A percentile compares a stretch with the other conserved stretches of the same genome.
phyloP scores from a whole-genome alignment of 306 rosid species.

The Canavalia gladiata region DNA sequence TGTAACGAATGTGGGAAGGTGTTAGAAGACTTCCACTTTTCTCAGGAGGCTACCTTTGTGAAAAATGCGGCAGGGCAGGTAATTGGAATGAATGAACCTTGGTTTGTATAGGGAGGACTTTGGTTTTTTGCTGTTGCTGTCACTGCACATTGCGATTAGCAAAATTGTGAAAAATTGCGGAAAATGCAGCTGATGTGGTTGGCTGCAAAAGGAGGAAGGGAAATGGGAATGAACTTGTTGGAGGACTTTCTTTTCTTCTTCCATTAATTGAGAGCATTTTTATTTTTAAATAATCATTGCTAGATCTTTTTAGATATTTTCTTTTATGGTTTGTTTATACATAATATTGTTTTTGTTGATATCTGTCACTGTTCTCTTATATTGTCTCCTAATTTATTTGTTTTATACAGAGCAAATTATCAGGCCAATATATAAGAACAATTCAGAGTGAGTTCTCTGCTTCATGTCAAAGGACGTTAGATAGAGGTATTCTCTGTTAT shows the following conservation, averaged over 20 bases:
- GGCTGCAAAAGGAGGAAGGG: neutral
- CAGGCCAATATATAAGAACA: conserved; percentile 56
- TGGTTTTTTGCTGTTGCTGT: no score
- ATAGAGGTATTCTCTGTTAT: conserved; percentile 56
- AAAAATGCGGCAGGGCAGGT: no score
- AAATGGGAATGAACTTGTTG: conserved; percentile 21
- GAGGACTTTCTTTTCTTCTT: neutral
- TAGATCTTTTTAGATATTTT: neutral
- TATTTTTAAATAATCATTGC: no score
- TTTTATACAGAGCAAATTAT: conserved; percentile 55
- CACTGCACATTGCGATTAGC: no score
- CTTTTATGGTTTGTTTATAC: neutral
- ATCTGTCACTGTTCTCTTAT: conserved; percentile 8
- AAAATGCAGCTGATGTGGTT: no score
- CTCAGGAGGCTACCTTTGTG: no score
- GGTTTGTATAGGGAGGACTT: no score
- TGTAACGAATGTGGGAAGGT: no score
- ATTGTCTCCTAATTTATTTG: conserved; percentile 22
- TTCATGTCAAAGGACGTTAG: conserved; percentile 62
- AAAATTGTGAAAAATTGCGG: no score
- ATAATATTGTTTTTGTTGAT: neutral
- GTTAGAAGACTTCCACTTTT: no score
- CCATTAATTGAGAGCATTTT: no score
- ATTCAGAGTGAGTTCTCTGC: conserved; percentile 55
- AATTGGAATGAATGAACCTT: no score